Base-by-base conservation (phyloP, 2,329 filamentous ascomycete species). In the Ophiosphaerella narmari region DNA sequence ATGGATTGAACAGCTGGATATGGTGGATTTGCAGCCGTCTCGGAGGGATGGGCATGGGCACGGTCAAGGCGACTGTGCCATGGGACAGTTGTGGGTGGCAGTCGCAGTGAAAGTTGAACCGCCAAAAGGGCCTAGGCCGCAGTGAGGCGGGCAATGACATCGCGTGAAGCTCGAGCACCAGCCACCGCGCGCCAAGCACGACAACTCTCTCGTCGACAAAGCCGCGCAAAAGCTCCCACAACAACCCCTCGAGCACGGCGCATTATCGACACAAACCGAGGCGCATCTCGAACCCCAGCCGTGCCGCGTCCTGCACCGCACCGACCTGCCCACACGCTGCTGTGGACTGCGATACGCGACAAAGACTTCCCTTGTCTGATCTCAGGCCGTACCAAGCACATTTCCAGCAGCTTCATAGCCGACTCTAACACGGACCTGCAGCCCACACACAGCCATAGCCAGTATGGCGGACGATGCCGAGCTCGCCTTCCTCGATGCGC, bases 381-480 rank as follows among this genome's bases (percentile, higher is more conserved):
- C 49, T 46, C 55, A 36, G 39, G 39, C 46, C 38, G 52, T 59
- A 57, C 43, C 42, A 50, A 36, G 37, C 49, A 57, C 47, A 46
- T 46, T n/a, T 42, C 38, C n/a, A 43, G 41, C 46, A 43, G 38
- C 31, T 34, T 38, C 21, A 34, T 48, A 33, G 40, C 39, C 35
- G 34, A 13, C 42, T 56, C 53, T 61, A 52, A 62, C 51, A 41
- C 44, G 9, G 18, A 12, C 42, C 34, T 32, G 43, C 26, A 48
- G 41, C 43, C 43, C 43, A 41, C 33, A 24, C 23, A 42, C 37
- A 23, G 16, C 44, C 14, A 43, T 39, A 45, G 50, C 57, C 54
- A 50, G 49, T 43, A 82, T 82, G 80, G 77, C 79, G 47, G 79
- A 79, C 62, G 80, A 80, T 62, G 75, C 77, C 51, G 80, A 83